phyloP scores from a whole-genome alignment of 73 alveolate genomes.

The Paramecium tetraurelia region DNA sequence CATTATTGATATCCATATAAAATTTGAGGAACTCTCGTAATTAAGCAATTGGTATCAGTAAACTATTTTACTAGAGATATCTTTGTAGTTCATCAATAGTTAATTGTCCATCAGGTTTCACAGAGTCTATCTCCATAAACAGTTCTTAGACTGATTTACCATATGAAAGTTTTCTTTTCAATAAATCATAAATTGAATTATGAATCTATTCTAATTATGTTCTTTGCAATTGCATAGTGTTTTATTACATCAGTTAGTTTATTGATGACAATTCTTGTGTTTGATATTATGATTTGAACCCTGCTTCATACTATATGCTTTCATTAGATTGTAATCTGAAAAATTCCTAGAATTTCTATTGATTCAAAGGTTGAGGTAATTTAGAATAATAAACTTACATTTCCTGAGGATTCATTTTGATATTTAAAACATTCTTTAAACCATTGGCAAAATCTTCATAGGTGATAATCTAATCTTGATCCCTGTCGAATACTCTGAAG shows the following conservation, averaged over 20 bases:
- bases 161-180: background rate
- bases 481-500: conserved; percentile 58
- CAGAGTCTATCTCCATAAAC: background rate
- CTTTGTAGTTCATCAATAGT: background rate
- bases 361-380: conserved; percentile 8
- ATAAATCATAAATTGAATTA: background rate
- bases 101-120: background rate
- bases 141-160: background rate
- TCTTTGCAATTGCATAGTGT: background rate
- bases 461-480: conserved; percentile 45
- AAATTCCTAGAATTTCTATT: background rate
- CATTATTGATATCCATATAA: background rate
- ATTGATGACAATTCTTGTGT: background rate
- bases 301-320: background rate
- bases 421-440: background rate
- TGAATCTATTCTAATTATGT: background rate
- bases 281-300: background rate
- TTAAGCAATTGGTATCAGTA: background rate
- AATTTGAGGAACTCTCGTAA: background rate
- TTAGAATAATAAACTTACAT: background rate
- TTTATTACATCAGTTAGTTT: background rate
- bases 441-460: conserved; percentile 61
- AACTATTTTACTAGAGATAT: background rate
- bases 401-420: conserved; percentile 19
- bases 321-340: background rate